These are phyloP conservation scores for Claviceps quebecensis DNA, from an alignment of 2,329 filamentous ascomycete species.

Conservation along the genomic window DNA sequence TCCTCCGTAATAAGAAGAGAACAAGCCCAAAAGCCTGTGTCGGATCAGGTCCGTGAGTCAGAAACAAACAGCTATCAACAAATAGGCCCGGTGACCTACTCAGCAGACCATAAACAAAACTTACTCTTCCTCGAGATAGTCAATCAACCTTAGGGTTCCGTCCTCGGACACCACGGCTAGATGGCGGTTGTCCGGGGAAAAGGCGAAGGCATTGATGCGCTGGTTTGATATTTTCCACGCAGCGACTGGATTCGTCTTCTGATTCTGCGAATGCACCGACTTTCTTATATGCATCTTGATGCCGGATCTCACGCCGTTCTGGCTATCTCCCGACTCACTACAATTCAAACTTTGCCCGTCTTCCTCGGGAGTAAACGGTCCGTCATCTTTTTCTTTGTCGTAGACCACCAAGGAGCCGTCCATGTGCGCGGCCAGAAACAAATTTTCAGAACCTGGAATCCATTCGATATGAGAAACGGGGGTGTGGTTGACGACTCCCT, in stretches of 20 bases:
- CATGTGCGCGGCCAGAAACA: conserved; percentile 85
- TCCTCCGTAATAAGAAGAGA: conserved; percentile 84
- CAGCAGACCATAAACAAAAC: conserved; percentile 15
- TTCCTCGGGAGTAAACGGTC: conserved; percentile 60
- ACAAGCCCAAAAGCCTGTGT: conserved; percentile 66
- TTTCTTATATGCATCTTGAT: conserved; percentile 62
- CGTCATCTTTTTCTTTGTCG: conserved; percentile 93
- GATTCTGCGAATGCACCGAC: conserved; percentile 84
- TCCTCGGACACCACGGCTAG: conserved; percentile 87
- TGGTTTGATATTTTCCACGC: conserved; percentile 89
- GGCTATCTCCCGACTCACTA: conserved; percentile 21
- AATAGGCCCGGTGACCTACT: background rate
- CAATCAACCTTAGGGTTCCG: conserved; percentile 75
- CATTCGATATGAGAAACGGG: conserved; percentile 80
- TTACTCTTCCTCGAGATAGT: conserved; percentile 81
- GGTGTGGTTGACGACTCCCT: conserved; percentile 77
- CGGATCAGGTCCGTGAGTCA: conserved; percentile 5
- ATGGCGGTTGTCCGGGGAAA: conserved; percentile 79
- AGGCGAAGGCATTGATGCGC: conserved; percentile 78
- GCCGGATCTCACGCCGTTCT: conserved; percentile 19
- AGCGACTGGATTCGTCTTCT: conserved; percentile 84
- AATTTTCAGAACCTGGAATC: conserved; percentile 85
- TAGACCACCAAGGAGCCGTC: conserved; percentile 87
- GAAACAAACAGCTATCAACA: background rate
- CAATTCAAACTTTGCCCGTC: conserved; percentile 54